These are phyloP conservation scores for Puccinellia tenuiflora DNA, from an alignment of 176 grass and related monocot genomes.

Conservation along the genomic window DNA sequence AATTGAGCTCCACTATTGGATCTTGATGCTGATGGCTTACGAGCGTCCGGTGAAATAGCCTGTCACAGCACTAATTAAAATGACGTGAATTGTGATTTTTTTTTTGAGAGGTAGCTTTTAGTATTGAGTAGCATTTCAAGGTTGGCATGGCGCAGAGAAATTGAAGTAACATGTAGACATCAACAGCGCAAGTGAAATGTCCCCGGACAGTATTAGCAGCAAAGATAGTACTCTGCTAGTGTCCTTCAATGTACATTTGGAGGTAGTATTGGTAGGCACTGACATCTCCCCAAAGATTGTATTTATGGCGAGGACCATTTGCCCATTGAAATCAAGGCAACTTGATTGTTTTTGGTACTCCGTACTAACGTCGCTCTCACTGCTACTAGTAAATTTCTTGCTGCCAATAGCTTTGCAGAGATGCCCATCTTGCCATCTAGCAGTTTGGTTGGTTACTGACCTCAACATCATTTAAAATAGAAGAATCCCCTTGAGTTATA, in stretches of 20 bases:
- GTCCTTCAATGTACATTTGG: not conserved
- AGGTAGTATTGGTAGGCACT: not conserved
- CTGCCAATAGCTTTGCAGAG: not conserved
- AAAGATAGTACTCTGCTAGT: not conserved
- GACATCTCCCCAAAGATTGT: not conserved
- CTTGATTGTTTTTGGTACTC: not conserved
- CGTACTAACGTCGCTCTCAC: not conserved
- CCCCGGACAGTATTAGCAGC: not conserved
- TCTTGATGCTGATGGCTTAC: constrained; percentile 8
- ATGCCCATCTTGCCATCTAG: not conserved
- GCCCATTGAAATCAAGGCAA: not conserved
- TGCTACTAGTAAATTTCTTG: not conserved
- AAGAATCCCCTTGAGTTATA: not conserved
- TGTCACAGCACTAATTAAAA: not conserved
- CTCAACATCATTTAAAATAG: not conserved
- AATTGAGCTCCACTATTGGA: not conserved
- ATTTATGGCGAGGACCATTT: not conserved
- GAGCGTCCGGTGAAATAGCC: not conserved
- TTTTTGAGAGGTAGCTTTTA: not conserved
- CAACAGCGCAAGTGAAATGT: not conserved
- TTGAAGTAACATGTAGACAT: not conserved
- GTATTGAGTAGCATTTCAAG: not conserved
- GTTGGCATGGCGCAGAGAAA: not conserved
- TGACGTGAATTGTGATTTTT: not conserved
- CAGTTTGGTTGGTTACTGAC: not conserved